Conservation (phyloP, 345 rosid genomes). For the Arabidopsis suecica region DNA sequence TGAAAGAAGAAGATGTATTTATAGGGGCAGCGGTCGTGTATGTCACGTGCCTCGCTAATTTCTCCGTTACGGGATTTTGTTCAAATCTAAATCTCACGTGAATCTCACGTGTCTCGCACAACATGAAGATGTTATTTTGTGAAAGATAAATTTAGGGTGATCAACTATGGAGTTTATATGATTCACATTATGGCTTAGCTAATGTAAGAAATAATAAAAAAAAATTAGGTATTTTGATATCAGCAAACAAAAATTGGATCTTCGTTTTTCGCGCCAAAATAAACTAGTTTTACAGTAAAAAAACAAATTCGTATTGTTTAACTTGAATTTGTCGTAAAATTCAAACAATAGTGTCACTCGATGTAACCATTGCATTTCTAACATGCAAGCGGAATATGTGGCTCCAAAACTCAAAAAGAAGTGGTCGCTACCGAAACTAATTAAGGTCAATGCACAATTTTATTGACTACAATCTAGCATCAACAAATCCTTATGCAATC, state of each 20-base stretch:
- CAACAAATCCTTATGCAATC: not conserved
- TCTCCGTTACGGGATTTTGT: conserved; percentile 6
- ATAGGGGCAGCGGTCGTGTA: not conserved
- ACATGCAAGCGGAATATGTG: not conserved
- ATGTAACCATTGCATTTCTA: not conserved
- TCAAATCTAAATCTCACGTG: not conserved
- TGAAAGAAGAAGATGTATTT: not conserved
- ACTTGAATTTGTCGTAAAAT: not conserved
- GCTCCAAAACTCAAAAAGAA: not conserved
- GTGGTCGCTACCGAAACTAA: conserved; percentile 1
- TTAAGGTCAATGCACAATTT: not conserved
- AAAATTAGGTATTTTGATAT: not conserved
- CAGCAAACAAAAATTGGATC: not conserved
- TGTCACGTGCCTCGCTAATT: conserved; percentile 37
- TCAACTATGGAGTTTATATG: not conserved
- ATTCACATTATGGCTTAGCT: not conserved
- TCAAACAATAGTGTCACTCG: not conserved
- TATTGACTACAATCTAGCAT: not conserved
- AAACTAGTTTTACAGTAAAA: not conserved
- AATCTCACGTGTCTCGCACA: not conserved
- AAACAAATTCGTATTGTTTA: too few species aligned
- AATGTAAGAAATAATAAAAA: too few species aligned
- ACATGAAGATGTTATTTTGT: not conserved
- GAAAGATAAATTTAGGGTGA: not conserved
- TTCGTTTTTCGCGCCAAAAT: not conserved